Evolutionary conservation across 1,284 basidiomycete genomes (phyloP).

Genomic region (Xerocomus minutiporus): DNA sequence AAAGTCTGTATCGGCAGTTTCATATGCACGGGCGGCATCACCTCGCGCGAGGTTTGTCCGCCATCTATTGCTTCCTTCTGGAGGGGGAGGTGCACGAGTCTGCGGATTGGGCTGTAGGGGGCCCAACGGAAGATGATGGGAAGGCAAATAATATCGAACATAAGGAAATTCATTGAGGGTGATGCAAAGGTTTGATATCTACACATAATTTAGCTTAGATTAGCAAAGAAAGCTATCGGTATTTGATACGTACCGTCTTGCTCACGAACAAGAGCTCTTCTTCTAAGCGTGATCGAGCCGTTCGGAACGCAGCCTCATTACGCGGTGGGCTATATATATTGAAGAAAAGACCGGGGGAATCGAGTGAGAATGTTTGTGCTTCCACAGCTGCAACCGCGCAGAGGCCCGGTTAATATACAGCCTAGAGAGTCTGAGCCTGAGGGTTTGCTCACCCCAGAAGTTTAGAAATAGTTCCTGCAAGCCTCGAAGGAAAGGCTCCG

Average conservation of each 20-base stretch:
- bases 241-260: constrained; percentile 49
- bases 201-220: constrained; percentile 15
- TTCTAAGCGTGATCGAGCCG: constrained; percentile 65
- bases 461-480: constrained; percentile 86
- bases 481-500: constrained; percentile 64
- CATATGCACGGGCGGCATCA: constrained; percentile 57
- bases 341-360: constrained; percentile 77
- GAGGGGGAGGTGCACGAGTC: constrained; percentile 58
- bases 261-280: constrained; percentile 78
- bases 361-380: constrained; percentile 76
- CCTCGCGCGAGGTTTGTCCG: constrained; percentile 71
- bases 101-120: constrained; percentile 66
- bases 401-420: constrained; percentile 12
- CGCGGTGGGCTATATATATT: constrained; percentile 82
- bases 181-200: constrained; percentile 90
- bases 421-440: neutral
- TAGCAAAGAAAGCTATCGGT: neutral
- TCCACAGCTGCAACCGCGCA: constrained; percentile 61
- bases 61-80: constrained; percentile 62
- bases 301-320: constrained; percentile 55
- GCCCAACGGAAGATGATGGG: constrained; percentile 82
- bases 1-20: constrained; percentile 65
- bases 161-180: constrained; percentile 91
- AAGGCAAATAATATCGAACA: constrained; percentile 90
- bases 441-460: constrained; percentile 65